Evolutionary conservation across 164 flowering plant species (phyloP), one percentile per base, ranked within the genome.

Genomic region (Vitis rupestris): DNA sequence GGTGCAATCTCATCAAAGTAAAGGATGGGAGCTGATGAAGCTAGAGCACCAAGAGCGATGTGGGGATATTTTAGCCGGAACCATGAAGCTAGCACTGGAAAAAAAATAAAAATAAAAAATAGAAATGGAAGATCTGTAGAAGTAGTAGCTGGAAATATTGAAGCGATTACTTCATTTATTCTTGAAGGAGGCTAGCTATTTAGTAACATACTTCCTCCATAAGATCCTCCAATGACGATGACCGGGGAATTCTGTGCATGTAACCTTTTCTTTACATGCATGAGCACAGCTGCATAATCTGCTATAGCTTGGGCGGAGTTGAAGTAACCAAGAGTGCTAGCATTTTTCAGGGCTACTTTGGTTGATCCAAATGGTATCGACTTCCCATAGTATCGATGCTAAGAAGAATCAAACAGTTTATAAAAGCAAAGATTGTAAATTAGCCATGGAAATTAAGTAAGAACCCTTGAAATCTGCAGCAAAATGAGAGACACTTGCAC

Each of bases 31-130:
- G 84, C 79, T 10, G 84, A 83, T 14, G 86, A 83, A 16, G 86
- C 83, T 2, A 83, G 59, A 53, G 86, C 82, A 44, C 85, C 85
- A 47, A 71, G 60, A 1, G 76, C 82, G 1, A 82, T 23, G 51
- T 82, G 84, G 0, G 84, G 84, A 53, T 82, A 82, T 48, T 82
- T 82, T 1, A 82, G 75, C 60, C 83, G 63, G n/a, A 80, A 77
- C 83, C 83, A 80, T 27, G 83, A 37, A 1, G 83, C 80, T 1
- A 80, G 67, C 78, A 80, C 80, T 80, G 68, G n/a, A 61, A 72
- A n/a, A 72, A 9, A 9, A n/a, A n/a, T n/a, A n/a, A n/a, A 4
- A 63, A 31, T 37, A 63, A 27, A 61, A 29, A 23, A 61, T 5
- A 0, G n/a, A 57, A 57, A 3, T 57, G 60, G 4, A 17, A 9